Conservation (phyloP, 345 rosid genomes). For the Populus pruinosa region DNA sequence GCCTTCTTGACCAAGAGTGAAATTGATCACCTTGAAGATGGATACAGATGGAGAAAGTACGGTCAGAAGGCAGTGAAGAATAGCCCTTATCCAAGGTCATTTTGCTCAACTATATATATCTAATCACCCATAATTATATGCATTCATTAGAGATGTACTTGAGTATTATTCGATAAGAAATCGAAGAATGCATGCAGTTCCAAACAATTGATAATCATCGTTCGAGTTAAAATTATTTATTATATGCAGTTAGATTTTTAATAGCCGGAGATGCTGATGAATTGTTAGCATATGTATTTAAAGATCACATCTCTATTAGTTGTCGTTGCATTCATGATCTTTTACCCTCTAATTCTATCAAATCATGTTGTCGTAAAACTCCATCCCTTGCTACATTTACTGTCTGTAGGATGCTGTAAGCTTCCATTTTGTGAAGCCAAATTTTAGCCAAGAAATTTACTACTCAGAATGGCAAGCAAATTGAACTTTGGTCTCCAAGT, state of each 20-base stretch:
- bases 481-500: not conserved
- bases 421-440: not conserved
- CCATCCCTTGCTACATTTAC: not conserved
- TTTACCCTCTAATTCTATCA: not conserved
- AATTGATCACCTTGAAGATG: slow-evolving; percentile 38
- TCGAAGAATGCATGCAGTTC: not conserved
- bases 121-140: not conserved
- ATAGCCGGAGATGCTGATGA: not conserved
- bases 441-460: not conserved
- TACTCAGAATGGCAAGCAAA: not conserved
- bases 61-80: slow-evolving; percentile 41
- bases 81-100: slow-evolving; percentile 37
- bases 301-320: not conserved
- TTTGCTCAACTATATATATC: not conserved
- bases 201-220: not conserved
- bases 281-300: not conserved
- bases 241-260: not conserved
- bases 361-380: not conserved
- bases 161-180: not conserved
- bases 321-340: not conserved
- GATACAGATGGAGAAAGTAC: slow-evolving; percentile 37
- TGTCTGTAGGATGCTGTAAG: not conserved
- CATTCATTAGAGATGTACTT: not conserved
- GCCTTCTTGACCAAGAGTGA: slow-evolving; percentile 39
- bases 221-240: not conserved